These are phyloP conservation scores for Emmonsia crescens DNA, from an alignment of 2,329 filamentous ascomycete genomes.

Conservation along the genomic window DNA sequence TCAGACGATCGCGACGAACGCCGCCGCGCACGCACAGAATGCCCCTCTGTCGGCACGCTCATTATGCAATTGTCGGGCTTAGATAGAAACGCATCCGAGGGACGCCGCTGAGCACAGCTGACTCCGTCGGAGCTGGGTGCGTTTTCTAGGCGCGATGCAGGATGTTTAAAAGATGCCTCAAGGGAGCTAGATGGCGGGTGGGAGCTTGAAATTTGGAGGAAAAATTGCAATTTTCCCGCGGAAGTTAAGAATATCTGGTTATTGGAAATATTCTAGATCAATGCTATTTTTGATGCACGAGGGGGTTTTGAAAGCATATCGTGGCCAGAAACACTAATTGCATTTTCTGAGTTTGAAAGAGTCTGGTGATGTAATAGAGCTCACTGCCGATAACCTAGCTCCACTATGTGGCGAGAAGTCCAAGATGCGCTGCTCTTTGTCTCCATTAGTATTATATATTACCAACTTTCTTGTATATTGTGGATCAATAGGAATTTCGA, in stretches of 20 bases:
- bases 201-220: background rate
- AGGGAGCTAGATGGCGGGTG: background rate
- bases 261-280: background rate
- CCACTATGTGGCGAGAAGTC: background rate
- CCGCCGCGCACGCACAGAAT: background rate
- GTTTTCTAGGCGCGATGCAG: background rate
- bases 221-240: background rate
- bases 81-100: background rate
- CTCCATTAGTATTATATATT: background rate
- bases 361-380: background rate
- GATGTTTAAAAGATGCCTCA: background rate
- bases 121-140: background rate
- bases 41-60: conserved; percentile 28
- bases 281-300: background rate
- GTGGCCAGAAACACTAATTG: background rate
- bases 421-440: background rate
- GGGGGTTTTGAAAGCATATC: background rate
- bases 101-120: background rate
- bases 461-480: background rate
- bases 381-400: background rate
- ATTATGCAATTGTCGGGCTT: conserved; percentile 16
- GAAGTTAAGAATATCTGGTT: background rate
- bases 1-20: conserved; percentile 20
- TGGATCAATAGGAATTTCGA: background rate
- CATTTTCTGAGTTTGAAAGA: background rate